Evolutionary conservation across 345 rosid genomes (phyloP).

Genomic region (Pelargonium nanum): DNA sequence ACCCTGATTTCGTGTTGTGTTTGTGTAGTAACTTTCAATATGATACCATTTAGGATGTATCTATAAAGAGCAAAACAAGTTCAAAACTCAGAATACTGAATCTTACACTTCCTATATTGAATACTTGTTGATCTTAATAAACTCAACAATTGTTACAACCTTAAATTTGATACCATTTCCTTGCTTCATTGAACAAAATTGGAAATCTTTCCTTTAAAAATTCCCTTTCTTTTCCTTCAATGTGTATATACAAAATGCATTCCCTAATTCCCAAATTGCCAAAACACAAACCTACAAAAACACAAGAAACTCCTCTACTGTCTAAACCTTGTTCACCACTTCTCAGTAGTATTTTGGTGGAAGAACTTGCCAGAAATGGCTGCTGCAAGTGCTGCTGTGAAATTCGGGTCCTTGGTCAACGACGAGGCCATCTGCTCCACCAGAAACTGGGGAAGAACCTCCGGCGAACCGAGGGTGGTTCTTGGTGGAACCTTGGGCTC

Average conservation of each 20-base stretch:
- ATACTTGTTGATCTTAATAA: too few species aligned
- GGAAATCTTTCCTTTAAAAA: background rate
- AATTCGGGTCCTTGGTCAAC: slow-evolving; percentile 81
- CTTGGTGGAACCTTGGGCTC: slow-evolving; percentile 17
- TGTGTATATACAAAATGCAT: background rate
- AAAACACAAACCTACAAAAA: slow-evolving; percentile 2
- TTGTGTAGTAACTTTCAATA: too few species aligned
- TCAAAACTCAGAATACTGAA: too few species aligned
- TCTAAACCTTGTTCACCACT: slow-evolving; percentile 26
- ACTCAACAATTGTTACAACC: too few species aligned
- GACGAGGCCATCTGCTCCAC: slow-evolving; percentile 97
- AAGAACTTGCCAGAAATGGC: slow-evolving; percentile 79
- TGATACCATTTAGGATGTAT: too few species aligned
- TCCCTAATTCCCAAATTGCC: background rate
- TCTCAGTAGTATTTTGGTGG: slow-evolving; percentile 33
- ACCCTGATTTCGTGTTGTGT: too few species aligned
- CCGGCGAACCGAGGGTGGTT: slow-evolving; percentile 36
- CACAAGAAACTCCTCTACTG: background rate
- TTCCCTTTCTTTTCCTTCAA: background rate
- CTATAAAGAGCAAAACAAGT: too few species aligned
- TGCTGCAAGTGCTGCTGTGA: slow-evolving; percentile 91
- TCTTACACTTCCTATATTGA: too few species aligned
- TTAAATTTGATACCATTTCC: too few species aligned
- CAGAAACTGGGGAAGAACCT: slow-evolving; percentile 46
- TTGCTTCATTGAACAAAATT: too few species aligned